Evolutionary conservation across 768 basidiomycete species (phyloP).

Genomic region (Crassisporium funariophilum): DNA sequence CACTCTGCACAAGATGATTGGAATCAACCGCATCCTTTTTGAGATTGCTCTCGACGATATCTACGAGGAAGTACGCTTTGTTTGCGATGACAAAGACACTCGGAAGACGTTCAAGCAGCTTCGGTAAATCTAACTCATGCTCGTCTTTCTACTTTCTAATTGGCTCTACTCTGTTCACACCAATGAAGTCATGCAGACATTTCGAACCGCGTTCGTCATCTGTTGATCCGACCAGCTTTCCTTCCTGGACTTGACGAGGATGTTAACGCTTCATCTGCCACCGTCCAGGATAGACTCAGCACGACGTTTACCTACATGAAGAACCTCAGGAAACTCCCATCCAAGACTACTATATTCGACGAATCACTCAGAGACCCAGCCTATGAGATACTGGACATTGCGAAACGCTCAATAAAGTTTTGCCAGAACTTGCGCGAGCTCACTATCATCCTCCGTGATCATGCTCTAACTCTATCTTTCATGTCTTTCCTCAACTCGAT

Average conservation of each 20-base stretch:
- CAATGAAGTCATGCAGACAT: no score
- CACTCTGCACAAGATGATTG: slow-evolving; percentile 26
- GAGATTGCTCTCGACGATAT: slow-evolving; percentile 31
- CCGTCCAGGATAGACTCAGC: background rate
- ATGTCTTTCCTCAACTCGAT: slow-evolving; percentile 19
- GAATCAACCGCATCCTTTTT: slow-evolving; percentile 30
- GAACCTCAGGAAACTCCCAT: no score
- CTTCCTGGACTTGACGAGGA: slow-evolving; percentile 20
- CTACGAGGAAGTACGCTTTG: slow-evolving; percentile 31
- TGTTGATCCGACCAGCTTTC: slow-evolving; percentile 31
- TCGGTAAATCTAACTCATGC: no score
- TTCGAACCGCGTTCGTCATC: no score
- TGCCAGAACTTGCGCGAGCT: slow-evolving; percentile 25
- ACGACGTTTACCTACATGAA: no score
- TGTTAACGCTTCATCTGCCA: slow-evolving; percentile 2
- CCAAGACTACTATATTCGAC: no score
- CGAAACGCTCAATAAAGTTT: slow-evolving; percentile 8
- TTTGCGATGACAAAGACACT: no score
- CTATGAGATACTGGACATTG: slow-evolving; percentile 14
- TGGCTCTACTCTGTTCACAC: no score
- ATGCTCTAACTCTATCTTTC: slow-evolving; percentile 21
- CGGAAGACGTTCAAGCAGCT: no score
- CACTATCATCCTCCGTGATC: slow-evolving; percentile 27
- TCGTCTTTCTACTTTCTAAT: no score
- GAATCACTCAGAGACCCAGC: background rate